Evolutionary conservation across 73 alveolate genomes (phyloP), one percentile per base, ranked within the genome.

Genomic region (Effrenium voratum): DNA sequence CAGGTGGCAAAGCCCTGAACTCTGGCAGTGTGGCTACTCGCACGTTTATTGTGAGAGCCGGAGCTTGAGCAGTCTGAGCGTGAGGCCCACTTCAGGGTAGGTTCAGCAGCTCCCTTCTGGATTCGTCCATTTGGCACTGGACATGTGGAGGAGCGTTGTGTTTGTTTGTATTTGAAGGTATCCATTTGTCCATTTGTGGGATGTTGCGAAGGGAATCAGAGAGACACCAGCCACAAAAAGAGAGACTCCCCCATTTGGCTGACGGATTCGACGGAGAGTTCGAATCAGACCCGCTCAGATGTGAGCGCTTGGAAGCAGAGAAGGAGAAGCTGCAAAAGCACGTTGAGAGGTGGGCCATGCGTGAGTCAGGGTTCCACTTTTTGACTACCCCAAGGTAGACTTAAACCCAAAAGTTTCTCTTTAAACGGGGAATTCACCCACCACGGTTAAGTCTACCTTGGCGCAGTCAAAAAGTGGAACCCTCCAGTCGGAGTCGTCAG

Each of bases 301-400:
- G 95, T 55, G 30, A 34, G 79, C 57, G 95, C 47, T 72, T 88
- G 46, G 95, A 88, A 47, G 95, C 86, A 15, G 95, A 88, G 41
- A 88, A 88, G 72, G 95, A 88, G 72, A 88, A 88, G 85, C 85
- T 88, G 52, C 95, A 88, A 38, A 88, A 88, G 59, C 95, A 88
- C 49, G 95, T 88, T 84, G 95, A 88, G 85, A 63, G 95, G 95
- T 36, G n/a, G n/a, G 43, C 12, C 26, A 38, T 76, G 68, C 32
- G 44, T 28, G 57, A 46, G 90, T 22, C 47, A 28, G 46, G 75
- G 40, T 60, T 60, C 30, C 38, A 22, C 30, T 22, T 32, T 0
- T 13, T 38, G 72, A 57, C 72, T 57, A 57, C 16, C 16, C n/a
- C 28, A 22, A 30, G 72, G 72, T 57, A n/a, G n/a, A n/a, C n/a